Percentiles rank a stretch among this genome's conserved stretches.
Evolutionary conservation across 371 early-diverging fungal genomes (phyloP).

Genomic region (Mucor irregularis): DNA sequence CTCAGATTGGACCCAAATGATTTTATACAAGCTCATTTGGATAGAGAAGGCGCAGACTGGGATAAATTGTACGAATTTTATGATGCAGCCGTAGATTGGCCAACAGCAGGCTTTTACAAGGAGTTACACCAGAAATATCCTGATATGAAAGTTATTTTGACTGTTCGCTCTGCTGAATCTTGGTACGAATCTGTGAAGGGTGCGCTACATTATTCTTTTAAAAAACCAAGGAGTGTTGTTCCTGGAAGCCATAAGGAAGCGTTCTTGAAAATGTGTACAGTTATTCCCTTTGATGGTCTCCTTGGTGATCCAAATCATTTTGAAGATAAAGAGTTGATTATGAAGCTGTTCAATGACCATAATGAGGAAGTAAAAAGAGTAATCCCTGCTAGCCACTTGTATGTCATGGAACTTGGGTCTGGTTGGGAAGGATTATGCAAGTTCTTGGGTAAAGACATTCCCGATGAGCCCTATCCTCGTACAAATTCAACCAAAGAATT

Average conservation of each 20-base stretch:
- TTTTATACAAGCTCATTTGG: conserved; percentile 10
- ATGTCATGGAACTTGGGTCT: conserved; percentile 6
- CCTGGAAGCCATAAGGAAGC: too few relatives aligned
- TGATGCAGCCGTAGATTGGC: conserved; percentile 33
- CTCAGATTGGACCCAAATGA: too few relatives aligned
- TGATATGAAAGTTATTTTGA: conserved; percentile 34
- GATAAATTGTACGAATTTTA: conserved; percentile 21
- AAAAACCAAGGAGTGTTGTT: too few relatives aligned
- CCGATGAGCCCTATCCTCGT: conserved; percentile 7
- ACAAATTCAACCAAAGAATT: conserved; percentile 7
- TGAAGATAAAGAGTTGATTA: conserved; percentile 1
- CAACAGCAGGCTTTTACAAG: conserved; percentile 24
- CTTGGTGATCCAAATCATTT: conserved; percentile 13
- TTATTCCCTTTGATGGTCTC: conserved; percentile 26
- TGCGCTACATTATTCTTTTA: too few relatives aligned
- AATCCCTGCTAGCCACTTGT: conserved; percentile 6
- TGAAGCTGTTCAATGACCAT: conserved; percentile 5
- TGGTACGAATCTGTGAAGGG: conserved; percentile 30
- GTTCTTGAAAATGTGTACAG: too few relatives aligned
- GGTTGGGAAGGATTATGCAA: conserved; percentile 19
- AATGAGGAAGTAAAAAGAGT: conserved; percentile 1
- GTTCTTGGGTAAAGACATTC: conserved; percentile 8
- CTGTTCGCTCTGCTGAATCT: conserved; percentile 24
- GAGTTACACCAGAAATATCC: conserved; percentile 26
- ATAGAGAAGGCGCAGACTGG: conserved; percentile 25